These are phyloP conservation scores for Asterochloris sp. DNA, from an alignment of 139 green algal genomes.

Conservation along the genomic window DNA sequence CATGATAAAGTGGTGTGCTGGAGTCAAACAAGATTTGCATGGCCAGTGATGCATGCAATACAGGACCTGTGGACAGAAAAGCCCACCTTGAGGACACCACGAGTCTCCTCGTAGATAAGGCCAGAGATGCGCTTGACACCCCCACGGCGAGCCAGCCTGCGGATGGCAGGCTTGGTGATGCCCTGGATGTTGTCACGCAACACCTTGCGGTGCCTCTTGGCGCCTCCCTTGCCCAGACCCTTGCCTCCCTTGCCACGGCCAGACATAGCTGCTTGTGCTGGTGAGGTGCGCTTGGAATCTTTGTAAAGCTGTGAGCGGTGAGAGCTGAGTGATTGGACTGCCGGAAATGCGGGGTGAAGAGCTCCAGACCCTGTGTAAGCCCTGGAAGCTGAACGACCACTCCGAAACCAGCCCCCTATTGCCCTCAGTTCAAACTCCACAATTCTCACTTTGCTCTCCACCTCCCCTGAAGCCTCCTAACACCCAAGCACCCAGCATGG, in stretches of 20 bases:
- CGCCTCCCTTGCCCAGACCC: constrained; percentile 80
- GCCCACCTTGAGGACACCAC: constrained; percentile 26
- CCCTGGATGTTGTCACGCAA: constrained; percentile 62
- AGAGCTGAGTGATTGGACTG: too few species aligned
- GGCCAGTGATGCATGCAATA: not conserved
- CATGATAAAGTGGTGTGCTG: not conserved
- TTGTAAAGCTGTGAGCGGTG: too few species aligned
- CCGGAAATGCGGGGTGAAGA: too few species aligned
- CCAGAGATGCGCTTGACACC: constrained; percentile 79
- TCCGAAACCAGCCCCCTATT: too few species aligned
- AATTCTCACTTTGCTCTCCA: too few species aligned
- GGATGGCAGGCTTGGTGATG: constrained; percentile 82
- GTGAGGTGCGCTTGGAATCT: too few species aligned
- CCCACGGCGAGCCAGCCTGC: constrained; percentile 79
- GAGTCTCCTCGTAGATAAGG: constrained; percentile 89
- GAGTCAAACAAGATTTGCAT: not conserved
- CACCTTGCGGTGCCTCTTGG: constrained; percentile 91
- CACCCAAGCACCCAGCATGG: too few species aligned
- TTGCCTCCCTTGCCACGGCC: constrained; percentile 93
- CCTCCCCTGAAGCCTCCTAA: too few species aligned
- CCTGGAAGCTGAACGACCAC: too few species aligned
- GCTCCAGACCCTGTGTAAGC: too few species aligned
- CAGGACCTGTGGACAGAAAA: not conserved
- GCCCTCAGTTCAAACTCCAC: too few species aligned
- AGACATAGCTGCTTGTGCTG: constrained; percentile 66